Conservation (phyloP, 202 grass and related monocot species). For the Schoenoplectus tabernaemontani region DNA sequence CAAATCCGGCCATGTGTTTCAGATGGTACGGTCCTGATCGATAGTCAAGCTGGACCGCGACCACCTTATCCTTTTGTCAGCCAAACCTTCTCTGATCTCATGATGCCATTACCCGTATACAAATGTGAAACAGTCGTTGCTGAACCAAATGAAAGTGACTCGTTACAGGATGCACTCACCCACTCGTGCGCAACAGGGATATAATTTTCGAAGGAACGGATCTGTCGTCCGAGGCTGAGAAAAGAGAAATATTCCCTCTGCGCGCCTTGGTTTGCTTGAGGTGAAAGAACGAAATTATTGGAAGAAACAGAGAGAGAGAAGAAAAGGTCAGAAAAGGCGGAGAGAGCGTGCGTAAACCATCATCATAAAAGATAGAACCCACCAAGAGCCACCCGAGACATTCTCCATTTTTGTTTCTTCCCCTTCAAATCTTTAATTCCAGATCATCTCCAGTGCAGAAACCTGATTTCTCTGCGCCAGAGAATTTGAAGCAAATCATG, state of each 20-base stretch:
- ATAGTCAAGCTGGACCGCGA: neutral
- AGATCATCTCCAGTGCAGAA: too few relatives aligned
- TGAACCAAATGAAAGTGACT: neutral
- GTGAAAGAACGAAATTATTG: slow-evolving; percentile 14
- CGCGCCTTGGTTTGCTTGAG: slow-evolving; percentile 21
- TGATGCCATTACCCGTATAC: neutral
- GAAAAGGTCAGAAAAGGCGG: slow-evolving; percentile 23
- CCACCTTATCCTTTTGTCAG: neutral
- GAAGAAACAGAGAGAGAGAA: neutral
- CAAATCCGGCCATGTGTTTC: slow-evolving; percentile 10
- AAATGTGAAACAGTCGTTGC: neutral
- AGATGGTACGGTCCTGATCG: neutral
- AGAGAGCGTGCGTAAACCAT: slow-evolving; percentile 33
- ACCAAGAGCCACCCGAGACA: slow-evolving; percentile 34
- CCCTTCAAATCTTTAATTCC: slow-evolving; percentile 1
- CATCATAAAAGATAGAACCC: slow-evolving; percentile 49
- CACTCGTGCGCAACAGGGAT: neutral
- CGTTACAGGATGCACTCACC: neutral
- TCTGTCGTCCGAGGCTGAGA: neutral
- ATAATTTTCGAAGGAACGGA: too few relatives aligned
- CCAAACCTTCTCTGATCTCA: neutral
- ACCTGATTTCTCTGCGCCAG: too few relatives aligned
- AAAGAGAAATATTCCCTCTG: slow-evolving; percentile 15
- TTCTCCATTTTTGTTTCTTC: slow-evolving; percentile 27
- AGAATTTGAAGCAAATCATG: slow-evolving; percentile 16